Base-by-base conservation (phyloP, 768 basidiomycete genomes). In the Termitomyces sp. region DNA sequence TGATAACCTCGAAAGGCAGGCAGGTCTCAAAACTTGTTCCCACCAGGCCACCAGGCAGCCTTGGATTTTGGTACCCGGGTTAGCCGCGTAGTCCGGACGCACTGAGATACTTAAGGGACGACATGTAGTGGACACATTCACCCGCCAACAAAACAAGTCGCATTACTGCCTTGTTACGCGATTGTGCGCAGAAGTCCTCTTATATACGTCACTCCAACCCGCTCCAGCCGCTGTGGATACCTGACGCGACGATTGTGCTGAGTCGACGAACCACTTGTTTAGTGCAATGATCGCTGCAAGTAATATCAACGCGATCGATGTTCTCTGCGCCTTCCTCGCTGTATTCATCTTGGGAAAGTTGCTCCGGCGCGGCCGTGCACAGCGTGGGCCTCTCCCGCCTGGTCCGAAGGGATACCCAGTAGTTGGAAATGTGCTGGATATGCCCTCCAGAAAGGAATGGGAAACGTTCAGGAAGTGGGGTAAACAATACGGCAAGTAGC, bases 261-360 rank as follows among this genome's bases (percentile, higher is more conserved):
- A 3, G 31, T 29, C 18, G 12, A 34, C 31, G 20, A 34, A 5
- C 5, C 13, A 36, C 31, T 20, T 8, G 24, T 13, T 18, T 3
- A 0, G 28, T 10, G 13, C 49, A 36, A 51, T 51, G 34, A n/a
- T 51, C 18, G 18, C 24, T 28, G 9, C 10, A 12, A 37, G 10
- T 24, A 20, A 13, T 26, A 26, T 37, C 16, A n/a, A 37, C 8
- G 15, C 50, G 5, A n/a, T 41, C 51, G 68, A 75, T 54, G 53
- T 77, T 39, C 64, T 67, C 34, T 67, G 76, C 22, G 61, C 68
- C 47, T 58, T 73, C 47, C 57, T 73, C n/a, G 67, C 68, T 16
- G 49, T 78, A 47, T 68, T 69, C 61, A 64, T 78, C 58, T 44
- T 76, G 16, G 67, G 60, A 56, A 69, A 65, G 37, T 60, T 74